A percentile compares a stretch with the other conserved stretches of the same genome.
phyloP scores from a whole-genome alignment of 306 rosid species.

The Cucurbita argyrosperma region DNA sequence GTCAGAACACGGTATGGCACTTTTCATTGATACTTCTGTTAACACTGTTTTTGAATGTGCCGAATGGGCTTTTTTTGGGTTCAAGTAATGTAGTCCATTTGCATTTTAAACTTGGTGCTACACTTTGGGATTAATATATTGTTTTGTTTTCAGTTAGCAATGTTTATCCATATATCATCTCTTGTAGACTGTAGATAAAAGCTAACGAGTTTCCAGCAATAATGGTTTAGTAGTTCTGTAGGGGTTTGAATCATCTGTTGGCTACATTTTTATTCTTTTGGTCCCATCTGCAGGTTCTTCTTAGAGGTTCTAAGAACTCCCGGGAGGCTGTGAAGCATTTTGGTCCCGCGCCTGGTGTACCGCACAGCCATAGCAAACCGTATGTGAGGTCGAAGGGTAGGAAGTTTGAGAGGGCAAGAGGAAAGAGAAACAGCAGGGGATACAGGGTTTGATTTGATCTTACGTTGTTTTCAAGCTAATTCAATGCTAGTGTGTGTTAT shows the following conservation, averaged over 20 bases:
- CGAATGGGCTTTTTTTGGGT: not conserved
- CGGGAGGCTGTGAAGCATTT: conserved; percentile 81
- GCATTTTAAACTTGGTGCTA: not conserved
- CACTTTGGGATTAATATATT: not conserved
- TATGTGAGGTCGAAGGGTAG: conserved; percentile 64
- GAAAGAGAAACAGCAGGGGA: conserved; percentile 63
- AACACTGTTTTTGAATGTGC: not conserved
- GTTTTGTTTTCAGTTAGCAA: too few species aligned
- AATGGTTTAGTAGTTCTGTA: too few species aligned
- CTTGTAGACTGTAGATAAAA: too few species aligned
- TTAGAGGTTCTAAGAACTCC: conserved; percentile 63
- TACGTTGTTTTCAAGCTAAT: conserved; percentile 11
- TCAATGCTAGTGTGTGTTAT: not conserved
- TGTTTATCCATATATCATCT: too few species aligned
- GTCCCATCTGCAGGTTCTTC: conserved; percentile 25
- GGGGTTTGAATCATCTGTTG: not conserved
- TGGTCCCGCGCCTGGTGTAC: conserved; percentile 85
- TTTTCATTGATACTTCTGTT: too few species aligned
- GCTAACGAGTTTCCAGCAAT: not conserved
- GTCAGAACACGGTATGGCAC: conserved; percentile 56
- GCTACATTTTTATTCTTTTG: not conserved
- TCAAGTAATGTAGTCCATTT: not conserved
- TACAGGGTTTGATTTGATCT: conserved; percentile 32
- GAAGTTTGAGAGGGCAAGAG: conserved; percentile 70
- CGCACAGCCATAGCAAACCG: conserved; percentile 72